Evolutionary conservation across 2,329 filamentous ascomycete species (phyloP).

Genomic region (Colletotrichum chrysophilum): DNA sequence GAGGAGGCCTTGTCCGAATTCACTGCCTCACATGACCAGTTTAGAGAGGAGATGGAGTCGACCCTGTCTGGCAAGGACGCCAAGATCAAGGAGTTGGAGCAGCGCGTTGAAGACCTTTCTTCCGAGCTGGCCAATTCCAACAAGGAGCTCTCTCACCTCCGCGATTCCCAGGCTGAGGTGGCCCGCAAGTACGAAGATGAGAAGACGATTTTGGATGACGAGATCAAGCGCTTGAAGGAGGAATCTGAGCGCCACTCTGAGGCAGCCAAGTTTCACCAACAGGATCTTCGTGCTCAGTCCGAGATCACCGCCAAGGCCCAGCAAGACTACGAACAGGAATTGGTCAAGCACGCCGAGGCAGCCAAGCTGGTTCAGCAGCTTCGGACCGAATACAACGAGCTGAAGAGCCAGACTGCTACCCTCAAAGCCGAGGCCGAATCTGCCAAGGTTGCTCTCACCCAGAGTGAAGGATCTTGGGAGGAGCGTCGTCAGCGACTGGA

Average conservation of each 20-base stretch:
- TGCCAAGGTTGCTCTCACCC: constrained; percentile 76
- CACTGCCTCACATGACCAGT: constrained; percentile 82
- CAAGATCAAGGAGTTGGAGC: constrained; percentile 80
- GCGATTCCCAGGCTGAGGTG: constrained; percentile 80
- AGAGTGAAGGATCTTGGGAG: constrained; percentile 88
- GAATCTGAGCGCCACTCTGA: constrained; percentile 81
- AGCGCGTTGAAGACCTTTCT: constrained; percentile 83
- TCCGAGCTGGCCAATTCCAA: constrained; percentile 83
- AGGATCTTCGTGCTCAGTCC: constrained; percentile 90
- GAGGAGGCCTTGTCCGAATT: constrained; percentile 87
- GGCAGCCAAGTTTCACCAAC: constrained; percentile 83
- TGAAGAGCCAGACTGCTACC: constrained; percentile 79
- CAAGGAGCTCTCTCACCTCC: constrained; percentile 78
- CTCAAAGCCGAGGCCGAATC: constrained; percentile 84
- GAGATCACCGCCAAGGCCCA: constrained; percentile 93
- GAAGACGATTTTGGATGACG: constrained; percentile 77
- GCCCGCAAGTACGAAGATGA: constrained; percentile 78
- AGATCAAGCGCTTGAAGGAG: constrained; percentile 82
- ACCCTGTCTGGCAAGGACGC: constrained; percentile 78
- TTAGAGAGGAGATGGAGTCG: constrained; percentile 83
- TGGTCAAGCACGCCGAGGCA: constrained; percentile 96
- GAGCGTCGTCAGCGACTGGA: constrained; percentile 83
- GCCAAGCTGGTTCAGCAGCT: constrained; percentile 82
- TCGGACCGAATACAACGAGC: constrained; percentile 79
- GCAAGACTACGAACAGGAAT: constrained; percentile 92